These are phyloP conservation scores for Panaeolus papilionaceus DNA, from an alignment of 768 basidiomycete genomes.

Conservation along the genomic window DNA sequence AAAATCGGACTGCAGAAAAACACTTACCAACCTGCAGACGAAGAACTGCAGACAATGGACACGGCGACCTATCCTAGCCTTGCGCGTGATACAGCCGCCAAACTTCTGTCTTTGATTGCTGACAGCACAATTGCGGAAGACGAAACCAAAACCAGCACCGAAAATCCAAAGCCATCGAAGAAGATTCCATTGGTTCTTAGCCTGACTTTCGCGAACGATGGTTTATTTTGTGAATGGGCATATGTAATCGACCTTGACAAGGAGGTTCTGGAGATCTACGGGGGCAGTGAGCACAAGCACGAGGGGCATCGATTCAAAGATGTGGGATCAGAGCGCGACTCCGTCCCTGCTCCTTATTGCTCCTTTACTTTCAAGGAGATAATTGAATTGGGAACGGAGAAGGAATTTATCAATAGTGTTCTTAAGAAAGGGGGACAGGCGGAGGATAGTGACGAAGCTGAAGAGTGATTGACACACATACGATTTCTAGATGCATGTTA, in stretches of 20 bases:
- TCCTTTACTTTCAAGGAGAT: background rate
- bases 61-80: background rate
- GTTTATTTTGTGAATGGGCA: background rate
- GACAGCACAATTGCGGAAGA: background rate
- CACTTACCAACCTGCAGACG: background rate
- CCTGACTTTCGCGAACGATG: background rate
- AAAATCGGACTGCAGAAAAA: background rate
- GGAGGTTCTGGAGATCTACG: background rate
- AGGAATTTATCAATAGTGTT: background rate
- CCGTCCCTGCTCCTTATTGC: background rate
- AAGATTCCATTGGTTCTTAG: background rate
- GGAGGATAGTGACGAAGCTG: background rate
- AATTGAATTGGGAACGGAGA: background rate
- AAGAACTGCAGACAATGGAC: background rate
- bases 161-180: background rate
- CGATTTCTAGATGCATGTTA: too few species aligned
- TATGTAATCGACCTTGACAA: background rate
- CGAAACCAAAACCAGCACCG: background rate
- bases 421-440: background rate
- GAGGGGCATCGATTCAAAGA: background rate
- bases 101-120: background rate
- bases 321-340: background rate
- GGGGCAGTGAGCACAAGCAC: background rate
- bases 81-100: background rate
- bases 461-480: too few species aligned